A percentile compares a stretch with the other conserved stretches of the same genome.
These are phyloP conservation scores for Cladorrhinum sp. DNA, from an alignment of 2,329 filamentous ascomycete species.

Conservation along the genomic window DNA sequence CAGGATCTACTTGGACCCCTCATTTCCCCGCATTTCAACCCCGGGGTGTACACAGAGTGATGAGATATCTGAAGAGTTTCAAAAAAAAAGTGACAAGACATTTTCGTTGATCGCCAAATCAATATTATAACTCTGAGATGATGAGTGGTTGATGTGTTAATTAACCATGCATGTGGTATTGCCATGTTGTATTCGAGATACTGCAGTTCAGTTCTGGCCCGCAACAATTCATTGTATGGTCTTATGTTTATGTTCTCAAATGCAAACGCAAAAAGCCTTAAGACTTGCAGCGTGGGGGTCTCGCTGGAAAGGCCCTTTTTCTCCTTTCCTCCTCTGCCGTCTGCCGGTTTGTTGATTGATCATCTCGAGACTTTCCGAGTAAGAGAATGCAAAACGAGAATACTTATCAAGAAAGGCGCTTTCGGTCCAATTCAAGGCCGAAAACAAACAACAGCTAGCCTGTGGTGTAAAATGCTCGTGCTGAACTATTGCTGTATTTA, in stretches of 20 bases:
- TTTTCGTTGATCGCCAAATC: background rate
- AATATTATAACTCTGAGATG: background rate
- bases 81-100: background rate
- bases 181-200: background rate
- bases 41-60: background rate
- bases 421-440: background rate
- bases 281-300: conserved; percentile 19
- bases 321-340: background rate
- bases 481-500: conserved; percentile 1
- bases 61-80: background rate
- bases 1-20: background rate
- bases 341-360: background rate
- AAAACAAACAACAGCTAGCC: background rate
- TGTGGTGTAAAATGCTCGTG: conserved; percentile 7
- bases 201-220: background rate
- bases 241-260: conserved; percentile 12
- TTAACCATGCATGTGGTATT: background rate
- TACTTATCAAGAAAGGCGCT: background rate
- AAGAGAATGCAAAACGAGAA: background rate
- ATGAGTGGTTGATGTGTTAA: background rate
- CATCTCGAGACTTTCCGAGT: conserved; percentile 1
- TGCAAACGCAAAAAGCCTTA: conserved; percentile 9
- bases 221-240: background rate
- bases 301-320: background rate
- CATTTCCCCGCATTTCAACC: background rate